A percentile compares a stretch with the other conserved stretches of the same genome.
Evolutionary conservation across 352 stramenopile genomes (phyloP).

Genomic region (Saprolegnia parasitica): DNA sequence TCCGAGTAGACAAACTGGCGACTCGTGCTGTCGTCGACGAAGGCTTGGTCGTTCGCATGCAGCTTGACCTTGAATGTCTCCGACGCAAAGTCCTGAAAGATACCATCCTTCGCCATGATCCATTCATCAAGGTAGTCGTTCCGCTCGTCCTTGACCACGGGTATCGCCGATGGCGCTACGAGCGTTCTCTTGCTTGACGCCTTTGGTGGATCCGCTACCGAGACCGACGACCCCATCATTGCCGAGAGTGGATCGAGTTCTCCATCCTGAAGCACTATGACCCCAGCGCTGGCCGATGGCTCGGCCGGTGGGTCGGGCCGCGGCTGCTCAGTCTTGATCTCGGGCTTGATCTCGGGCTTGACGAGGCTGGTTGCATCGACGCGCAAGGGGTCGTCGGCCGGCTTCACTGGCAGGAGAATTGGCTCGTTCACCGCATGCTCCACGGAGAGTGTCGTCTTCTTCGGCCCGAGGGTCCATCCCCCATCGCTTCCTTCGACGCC

Average conservation of each 20-base stretch:
- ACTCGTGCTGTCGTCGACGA: slow-evolving; percentile 35
- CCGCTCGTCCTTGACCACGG: slow-evolving; percentile 10
- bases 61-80: slow-evolving; percentile 78
- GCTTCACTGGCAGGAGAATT: neutral
- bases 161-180: neutral
- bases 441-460: slow-evolving; percentile 26
- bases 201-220: neutral
- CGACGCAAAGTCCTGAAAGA: slow-evolving; percentile 57
- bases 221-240: slow-evolving; percentile 29
- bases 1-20: slow-evolving; percentile 31
- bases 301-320: too few relatives aligned
- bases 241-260: slow-evolving; percentile 66
- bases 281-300: neutral
- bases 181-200: neutral
- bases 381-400: neutral
- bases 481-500: slow-evolving; percentile 3
- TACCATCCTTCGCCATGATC: slow-evolving; percentile 59
- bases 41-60: slow-evolving; percentile 59
- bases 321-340: neutral
- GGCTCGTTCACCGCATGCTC: neutral
- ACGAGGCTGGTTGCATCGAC: neutral
- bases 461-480: slow-evolving; percentile 15
- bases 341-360: too few relatives aligned
- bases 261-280: slow-evolving; percentile 59
- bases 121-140: slow-evolving; percentile 56